A percentile compares a stretch with the other conserved stretches of the same genome.
These are phyloP conservation scores for Nemania sp. DNA, from an alignment of 2,329 filamentous ascomycete species.

Conservation along the genomic window DNA sequence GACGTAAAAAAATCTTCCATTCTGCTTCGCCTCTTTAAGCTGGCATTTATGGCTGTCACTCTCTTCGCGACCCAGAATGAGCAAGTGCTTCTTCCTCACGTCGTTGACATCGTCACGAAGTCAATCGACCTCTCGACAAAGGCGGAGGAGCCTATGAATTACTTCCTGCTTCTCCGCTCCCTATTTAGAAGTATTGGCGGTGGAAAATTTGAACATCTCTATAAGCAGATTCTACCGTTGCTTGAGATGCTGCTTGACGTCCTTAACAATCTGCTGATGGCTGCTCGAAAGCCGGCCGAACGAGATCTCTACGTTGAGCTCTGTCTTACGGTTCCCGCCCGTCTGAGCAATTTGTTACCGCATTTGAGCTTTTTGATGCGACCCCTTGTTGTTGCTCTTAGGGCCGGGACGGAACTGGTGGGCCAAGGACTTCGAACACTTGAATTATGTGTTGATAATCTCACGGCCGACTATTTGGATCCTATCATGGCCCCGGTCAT, in stretches of 20 bases:
- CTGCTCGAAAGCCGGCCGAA: slow-evolving; percentile 89
- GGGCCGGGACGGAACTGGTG: slow-evolving; percentile 91
- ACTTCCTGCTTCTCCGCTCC: slow-evolving; percentile 91
- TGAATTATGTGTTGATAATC: slow-evolving; percentile 96
- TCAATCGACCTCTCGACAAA: slow-evolving; percentile 96
- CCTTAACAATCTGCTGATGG: slow-evolving; percentile 91
- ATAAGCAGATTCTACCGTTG: slow-evolving; percentile 96
- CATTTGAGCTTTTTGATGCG: slow-evolving; percentile 98
- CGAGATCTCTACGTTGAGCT: slow-evolving; percentile 97
- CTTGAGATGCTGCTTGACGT: slow-evolving; percentile 98
- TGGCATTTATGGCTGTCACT: slow-evolving; percentile 99
- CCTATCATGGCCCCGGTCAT: slow-evolving; percentile 99
- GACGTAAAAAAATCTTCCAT: slow-evolving; percentile 95
- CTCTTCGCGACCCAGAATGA: slow-evolving; percentile 96
- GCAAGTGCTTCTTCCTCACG: slow-evolving; percentile 92
- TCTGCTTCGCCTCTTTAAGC: slow-evolving; percentile 91
- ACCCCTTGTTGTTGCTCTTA: slow-evolving; percentile 92
- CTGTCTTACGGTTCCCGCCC: slow-evolving; percentile 93
- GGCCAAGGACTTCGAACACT: slow-evolving; percentile 93
- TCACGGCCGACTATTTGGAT: slow-evolving; percentile 97
- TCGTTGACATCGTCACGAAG: slow-evolving; percentile 96
- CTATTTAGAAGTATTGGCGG: slow-evolving; percentile 97
- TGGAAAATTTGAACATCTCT: slow-evolving; percentile 95
- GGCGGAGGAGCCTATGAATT: slow-evolving; percentile 98
- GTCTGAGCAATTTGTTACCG: slow-evolving; percentile 92